Evolutionary conservation across 139 green algal species (phyloP), one percentile per base, ranked within the genome.

Genomic region (Tetraselmis striata): DNA sequence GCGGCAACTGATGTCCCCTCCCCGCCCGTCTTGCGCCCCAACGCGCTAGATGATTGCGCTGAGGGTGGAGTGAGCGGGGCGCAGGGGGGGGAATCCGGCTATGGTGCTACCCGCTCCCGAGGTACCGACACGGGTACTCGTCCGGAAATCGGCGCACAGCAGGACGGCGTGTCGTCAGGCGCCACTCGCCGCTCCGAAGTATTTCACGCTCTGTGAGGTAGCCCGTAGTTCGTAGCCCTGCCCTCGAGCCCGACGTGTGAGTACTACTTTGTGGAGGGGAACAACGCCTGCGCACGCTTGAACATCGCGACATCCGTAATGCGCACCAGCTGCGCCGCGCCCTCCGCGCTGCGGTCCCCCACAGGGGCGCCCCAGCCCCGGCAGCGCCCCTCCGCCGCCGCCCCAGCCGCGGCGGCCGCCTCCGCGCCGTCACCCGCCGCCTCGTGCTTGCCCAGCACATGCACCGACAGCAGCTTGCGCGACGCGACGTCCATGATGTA

Each of bases 221-320:
- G 5, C 11, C 11, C 11, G 11, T 67, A 67, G 45, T 67, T 5
- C 11, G 45, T 67, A 67, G 45, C 11, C 18, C 45, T 67, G 45
- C 18, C 45, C n/a, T n/a, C n/a, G n/a, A n/a, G n/a, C n/a, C n/a
- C n/a, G n/a, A n/a, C n/a, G n/a, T n/a, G n/a, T n/a, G n/a, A n/a
- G 45, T 25, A 5, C 18, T 67, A 67, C 45, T 67, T 67, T 67
- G 45, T 5, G 45, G 80, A 79, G 25, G 86, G 83, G 26, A 82
- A 91, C 75, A 90, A 74, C 77, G 88, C 85, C 59, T 91, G 91
- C 23, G 79, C 30, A 0, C 90, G 85, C 81, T 94, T 95, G 84
- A 90, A 92, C 1, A 59, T 75, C 59, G 59, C 86, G 30, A 93
- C 58, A 58, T 91, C 87, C 0, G 29, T 1, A 28, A 94, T 81